Evolutionary conservation across 2,329 filamentous ascomycete species (phyloP).

Genomic region (Lachnellula willkommii): DNA sequence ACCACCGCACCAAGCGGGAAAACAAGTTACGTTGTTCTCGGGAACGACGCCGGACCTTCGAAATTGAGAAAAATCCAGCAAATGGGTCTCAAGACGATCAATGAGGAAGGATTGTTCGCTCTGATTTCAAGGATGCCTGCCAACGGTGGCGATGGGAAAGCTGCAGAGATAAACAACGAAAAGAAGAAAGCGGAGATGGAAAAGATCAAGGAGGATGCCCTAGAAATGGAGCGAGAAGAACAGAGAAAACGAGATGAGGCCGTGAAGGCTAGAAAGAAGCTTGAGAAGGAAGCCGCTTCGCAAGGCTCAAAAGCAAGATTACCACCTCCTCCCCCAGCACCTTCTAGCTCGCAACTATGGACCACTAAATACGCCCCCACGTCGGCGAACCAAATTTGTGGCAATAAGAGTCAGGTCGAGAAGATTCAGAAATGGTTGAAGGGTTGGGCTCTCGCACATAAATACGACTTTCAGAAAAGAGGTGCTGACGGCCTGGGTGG

Average conservation of each 20-base stretch:
- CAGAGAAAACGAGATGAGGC: constrained; percentile 49
- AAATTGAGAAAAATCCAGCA: constrained; percentile 84
- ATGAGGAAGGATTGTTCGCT: constrained; percentile 86
- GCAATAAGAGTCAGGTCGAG: constrained; percentile 86
- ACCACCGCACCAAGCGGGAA: constrained; percentile 82
- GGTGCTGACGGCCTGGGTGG: constrained; percentile 80
- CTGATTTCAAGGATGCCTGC: constrained; percentile 77
- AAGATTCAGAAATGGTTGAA: constrained; percentile 84
- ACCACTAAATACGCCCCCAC: constrained; percentile 94
- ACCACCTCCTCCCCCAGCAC: constrained; percentile 36
- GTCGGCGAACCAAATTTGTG: constrained; percentile 80
- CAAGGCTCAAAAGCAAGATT: constrained; percentile 36
- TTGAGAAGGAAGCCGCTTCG: constrained; percentile 26
- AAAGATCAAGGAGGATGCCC: constrained; percentile 73
- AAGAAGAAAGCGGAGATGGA: constrained; percentile 82
- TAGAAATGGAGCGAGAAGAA: constrained; percentile 82
- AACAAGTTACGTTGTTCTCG: constrained; percentile 89
- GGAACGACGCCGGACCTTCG: constrained; percentile 84
- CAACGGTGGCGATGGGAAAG: constrained; percentile 81
- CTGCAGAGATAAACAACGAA: constrained; percentile 76
- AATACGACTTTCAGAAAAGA: constrained; percentile 73
- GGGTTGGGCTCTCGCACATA: constrained; percentile 73
- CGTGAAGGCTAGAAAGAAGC: constrained; percentile 44
- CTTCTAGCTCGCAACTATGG: constrained; percentile 66
- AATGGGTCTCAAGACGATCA: constrained; percentile 80